Percentiles rank a stretch among this genome's conserved stretches.
These are phyloP conservation scores for Coniochaeta prunicola DNA, from an alignment of 2,329 filamentous ascomycete species.

Conservation along the genomic window DNA sequence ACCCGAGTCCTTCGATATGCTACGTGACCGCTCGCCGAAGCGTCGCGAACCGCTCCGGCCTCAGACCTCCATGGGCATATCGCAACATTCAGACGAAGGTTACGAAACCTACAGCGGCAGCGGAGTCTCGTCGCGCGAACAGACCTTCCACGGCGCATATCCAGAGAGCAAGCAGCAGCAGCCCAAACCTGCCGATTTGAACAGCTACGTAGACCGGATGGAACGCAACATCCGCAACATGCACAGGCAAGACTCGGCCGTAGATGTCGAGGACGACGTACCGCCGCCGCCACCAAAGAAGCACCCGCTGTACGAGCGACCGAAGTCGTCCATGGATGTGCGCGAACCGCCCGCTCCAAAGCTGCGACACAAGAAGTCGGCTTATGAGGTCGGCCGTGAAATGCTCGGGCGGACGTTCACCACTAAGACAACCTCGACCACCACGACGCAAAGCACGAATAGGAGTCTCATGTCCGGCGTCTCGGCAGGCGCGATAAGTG, in stretches of 20 bases:
- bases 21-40: constrained; percentile 32
- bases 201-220: constrained; percentile 88
- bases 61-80: constrained; percentile 68
- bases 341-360: constrained; percentile 33
- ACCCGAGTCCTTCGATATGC: constrained; percentile 71
- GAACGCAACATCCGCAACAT: constrained; percentile 70
- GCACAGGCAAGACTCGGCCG: constrained; percentile 51
- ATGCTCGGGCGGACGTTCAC: constrained; percentile 74
- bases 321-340: constrained; percentile 51
- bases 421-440: constrained; percentile 77
- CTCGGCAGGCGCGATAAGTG: constrained; percentile 85
- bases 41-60: constrained; percentile 39
- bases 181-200: constrained; percentile 57
- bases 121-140: constrained; percentile 43
- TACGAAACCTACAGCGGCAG: constrained; percentile 50
- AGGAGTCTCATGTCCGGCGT: constrained; percentile 89
- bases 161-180: constrained; percentile 43
- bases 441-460: constrained; percentile 64
- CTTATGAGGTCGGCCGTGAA: constrained; percentile 67
- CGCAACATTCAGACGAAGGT: constrained; percentile 48
- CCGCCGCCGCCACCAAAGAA: constrained; percentile 58
- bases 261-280: constrained; percentile 42
- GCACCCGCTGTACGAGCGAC: constrained; percentile 35
- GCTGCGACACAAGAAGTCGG: constrained; percentile 62
- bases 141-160: constrained; percentile 31